Evolutionary conservation across 2,329 filamentous ascomycete species (phyloP), one percentile per base, ranked within the genome.

Genomic region (Purpureocillium lavendulum): DNA sequence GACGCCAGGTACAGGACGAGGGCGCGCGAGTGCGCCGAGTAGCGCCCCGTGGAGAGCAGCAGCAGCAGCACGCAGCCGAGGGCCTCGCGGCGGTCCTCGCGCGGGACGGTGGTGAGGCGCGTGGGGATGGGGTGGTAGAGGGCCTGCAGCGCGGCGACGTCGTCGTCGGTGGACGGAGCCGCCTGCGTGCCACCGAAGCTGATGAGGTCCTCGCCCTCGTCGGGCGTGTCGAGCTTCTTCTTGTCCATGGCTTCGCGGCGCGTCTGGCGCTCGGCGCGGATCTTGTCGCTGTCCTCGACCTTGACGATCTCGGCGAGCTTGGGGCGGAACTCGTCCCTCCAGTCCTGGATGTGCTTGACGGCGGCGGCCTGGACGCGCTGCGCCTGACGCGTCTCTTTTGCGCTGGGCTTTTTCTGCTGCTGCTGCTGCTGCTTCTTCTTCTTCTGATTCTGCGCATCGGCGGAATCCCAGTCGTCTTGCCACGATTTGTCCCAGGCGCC

Each of bases 281-380:
- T 67, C 51, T 67, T 67, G 43, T 58, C 58, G 28, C 66, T 66
- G 40, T 75, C 71, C 10, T 69, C 59, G 3, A 67, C 62, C 11
- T 73, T 66, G 11, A 80, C 62, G 4, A 87, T 74, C 49, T 90
- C 82, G 35, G 78, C 80, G 1, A 94, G 68, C 33, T 82, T 75
- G 14, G 71, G 63, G n/a, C 88, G 67, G 2, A 90, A 80, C 26
- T 77, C 72, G 18, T 77, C 72, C 42, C 80, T 71, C 89, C 88
- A 95, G n/a, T 79, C 74, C 45, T 87, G 79, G 51, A 89, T 86
- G 52, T 85, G 76, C 33, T 70, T 65, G 11, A 92, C 58, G 1
- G 84, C 77, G 5, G 76, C 75, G 18, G 53, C 57, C 16, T 70
- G 62, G 12, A 75, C 55, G 5, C 51, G 46, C 11, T 54, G 40